Percentiles rank a stretch among this genome's conserved stretches.
Conservation (phyloP, 2,329 filamentous ascomycete species). For the Xylariaceae sp. region DNA sequence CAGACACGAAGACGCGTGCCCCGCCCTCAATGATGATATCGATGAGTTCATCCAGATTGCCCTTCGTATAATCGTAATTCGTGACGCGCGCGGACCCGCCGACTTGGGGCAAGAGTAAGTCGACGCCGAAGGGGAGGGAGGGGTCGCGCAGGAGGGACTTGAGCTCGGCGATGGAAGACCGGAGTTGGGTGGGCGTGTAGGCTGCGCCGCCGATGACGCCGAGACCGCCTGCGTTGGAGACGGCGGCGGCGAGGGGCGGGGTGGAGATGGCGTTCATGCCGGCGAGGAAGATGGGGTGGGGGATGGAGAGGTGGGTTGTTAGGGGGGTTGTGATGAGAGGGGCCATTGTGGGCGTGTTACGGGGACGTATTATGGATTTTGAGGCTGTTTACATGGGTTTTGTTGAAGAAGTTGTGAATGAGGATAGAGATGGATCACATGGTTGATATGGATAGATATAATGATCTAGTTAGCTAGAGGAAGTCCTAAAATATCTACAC, state of each 20-base stretch:
- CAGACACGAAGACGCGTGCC: slow-evolving; percentile 33
- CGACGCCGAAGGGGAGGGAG: slow-evolving; percentile 57
- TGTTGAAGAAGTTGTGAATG: too few relatives aligned
- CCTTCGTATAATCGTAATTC: slow-evolving; percentile 33
- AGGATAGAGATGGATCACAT: too few relatives aligned
- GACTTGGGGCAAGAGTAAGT: slow-evolving; percentile 33
- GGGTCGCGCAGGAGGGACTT: slow-evolving; percentile 76
- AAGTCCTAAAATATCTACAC: too few relatives aligned
- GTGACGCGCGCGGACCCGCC: slow-evolving; percentile 32
- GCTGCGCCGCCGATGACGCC: slow-evolving; percentile 91
- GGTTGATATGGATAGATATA: too few relatives aligned
- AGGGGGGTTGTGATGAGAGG: slow-evolving; percentile 65
- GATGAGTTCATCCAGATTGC: slow-evolving; percentile 29
- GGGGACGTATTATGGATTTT: too few relatives aligned
- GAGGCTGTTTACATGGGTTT: too few relatives aligned
- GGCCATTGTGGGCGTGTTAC: not conserved
- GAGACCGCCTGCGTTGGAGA: slow-evolving; percentile 90
- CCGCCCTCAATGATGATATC: slow-evolving; percentile 33
- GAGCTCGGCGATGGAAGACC: slow-evolving; percentile 85
- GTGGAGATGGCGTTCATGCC: slow-evolving; percentile 98
- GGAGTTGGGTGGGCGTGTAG: slow-evolving; percentile 93
- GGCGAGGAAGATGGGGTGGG: slow-evolving; percentile 87
- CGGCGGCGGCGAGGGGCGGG: slow-evolving; percentile 87
- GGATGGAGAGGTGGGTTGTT: slow-evolving; percentile 93
- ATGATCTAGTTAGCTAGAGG: too few relatives aligned